These are phyloP conservation scores for Microthlaspi erraticum DNA, from an alignment of 345 rosid species.

Conservation along the genomic window DNA sequence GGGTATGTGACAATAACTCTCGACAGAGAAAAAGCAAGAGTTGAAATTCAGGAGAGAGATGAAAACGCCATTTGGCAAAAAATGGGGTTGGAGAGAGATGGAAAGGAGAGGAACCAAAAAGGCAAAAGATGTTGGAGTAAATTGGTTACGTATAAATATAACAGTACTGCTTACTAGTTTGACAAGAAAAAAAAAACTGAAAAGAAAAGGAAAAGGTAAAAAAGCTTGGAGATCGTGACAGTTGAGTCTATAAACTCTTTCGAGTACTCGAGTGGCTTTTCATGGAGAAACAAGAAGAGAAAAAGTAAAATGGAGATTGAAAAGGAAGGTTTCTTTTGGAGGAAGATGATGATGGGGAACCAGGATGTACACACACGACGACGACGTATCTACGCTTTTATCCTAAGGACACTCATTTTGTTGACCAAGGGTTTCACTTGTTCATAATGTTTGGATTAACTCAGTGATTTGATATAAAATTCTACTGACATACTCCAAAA, in stretches of 20 bases:
- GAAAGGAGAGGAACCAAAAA: slow-evolving; percentile 9
- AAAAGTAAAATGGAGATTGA: neutral
- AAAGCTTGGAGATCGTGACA: slow-evolving; percentile 39
- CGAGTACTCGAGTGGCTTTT: slow-evolving; percentile 41
- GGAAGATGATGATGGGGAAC: slow-evolving; percentile 27
- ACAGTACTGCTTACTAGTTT: slow-evolving; percentile 13
- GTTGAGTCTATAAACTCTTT: slow-evolving; percentile 32
- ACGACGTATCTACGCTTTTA: slow-evolving; percentile 28
- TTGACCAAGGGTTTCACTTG: slow-evolving; percentile 8
- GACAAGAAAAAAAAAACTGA: slow-evolving; percentile 2
- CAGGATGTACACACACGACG: slow-evolving; percentile 21
- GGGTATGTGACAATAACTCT: slow-evolving; percentile 29
- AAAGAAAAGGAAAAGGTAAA: neutral
- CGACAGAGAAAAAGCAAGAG: slow-evolving; percentile 34
- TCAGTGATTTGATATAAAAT: neutral
- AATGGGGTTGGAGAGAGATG: slow-evolving; percentile 31
- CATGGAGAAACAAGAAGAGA: slow-evolving; percentile 16
- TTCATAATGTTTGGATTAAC: neutral
- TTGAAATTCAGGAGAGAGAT: slow-evolving; percentile 11
- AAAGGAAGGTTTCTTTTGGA: slow-evolving; percentile 24
- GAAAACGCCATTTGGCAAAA: slow-evolving; percentile 8
- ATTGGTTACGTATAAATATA: slow-evolving; percentile 1
- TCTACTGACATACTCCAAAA: neutral
- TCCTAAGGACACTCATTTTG: neutral
- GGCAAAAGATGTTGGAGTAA: slow-evolving; percentile 23